Percentiles rank a stretch among this genome's conserved stretches.
phyloP scores from a whole-genome alignment of 352 stramenopile genomes.

The Albugo laibachii region DNA sequence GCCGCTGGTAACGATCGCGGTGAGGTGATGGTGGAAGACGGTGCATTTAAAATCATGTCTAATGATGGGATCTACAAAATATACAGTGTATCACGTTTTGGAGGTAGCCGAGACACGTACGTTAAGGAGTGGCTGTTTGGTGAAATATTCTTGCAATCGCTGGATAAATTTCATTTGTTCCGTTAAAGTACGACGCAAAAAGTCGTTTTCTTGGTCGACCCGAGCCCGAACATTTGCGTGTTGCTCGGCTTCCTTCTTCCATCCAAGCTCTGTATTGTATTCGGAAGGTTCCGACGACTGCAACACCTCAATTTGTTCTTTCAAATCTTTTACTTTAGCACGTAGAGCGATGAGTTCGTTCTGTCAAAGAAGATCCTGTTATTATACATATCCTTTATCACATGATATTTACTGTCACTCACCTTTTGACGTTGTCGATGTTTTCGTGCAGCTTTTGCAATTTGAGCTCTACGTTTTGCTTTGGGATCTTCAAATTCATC shows the following conservation, averaged over 20 bases:
- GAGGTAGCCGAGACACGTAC: constrained; percentile 11
- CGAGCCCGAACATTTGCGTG: constrained; percentile 72
- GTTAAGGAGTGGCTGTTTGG: constrained; percentile 77
- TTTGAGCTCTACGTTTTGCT: constrained; percentile 71
- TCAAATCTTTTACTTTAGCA: constrained; percentile 76
- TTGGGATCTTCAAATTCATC: constrained; percentile 75
- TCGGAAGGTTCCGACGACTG: constrained; percentile 76
- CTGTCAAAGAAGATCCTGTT: constrained; percentile 6
- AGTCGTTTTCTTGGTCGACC: constrained; percentile 80
- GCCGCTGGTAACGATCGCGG: no score
- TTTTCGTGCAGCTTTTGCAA: constrained; percentile 73
- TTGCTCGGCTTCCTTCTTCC: constrained; percentile 79
- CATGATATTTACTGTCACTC: background rate
- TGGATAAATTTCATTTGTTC: constrained; percentile 87
- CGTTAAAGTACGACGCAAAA: constrained; percentile 75
- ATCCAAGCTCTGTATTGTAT: constrained; percentile 76
- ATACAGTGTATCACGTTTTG: background rate
- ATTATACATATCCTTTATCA: background rate
- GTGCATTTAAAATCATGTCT: constrained; percentile 56
- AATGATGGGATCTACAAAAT: constrained; percentile 43
- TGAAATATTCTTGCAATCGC: constrained; percentile 79
- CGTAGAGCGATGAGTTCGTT: constrained; percentile 71
- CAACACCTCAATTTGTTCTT: constrained; percentile 79
- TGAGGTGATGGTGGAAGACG: background rate
- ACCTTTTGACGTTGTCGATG: constrained; percentile 73